phyloP scores from a whole-genome alignment of 192 early-diverging fungal genomes.

The Coemansia reversa region DNA sequence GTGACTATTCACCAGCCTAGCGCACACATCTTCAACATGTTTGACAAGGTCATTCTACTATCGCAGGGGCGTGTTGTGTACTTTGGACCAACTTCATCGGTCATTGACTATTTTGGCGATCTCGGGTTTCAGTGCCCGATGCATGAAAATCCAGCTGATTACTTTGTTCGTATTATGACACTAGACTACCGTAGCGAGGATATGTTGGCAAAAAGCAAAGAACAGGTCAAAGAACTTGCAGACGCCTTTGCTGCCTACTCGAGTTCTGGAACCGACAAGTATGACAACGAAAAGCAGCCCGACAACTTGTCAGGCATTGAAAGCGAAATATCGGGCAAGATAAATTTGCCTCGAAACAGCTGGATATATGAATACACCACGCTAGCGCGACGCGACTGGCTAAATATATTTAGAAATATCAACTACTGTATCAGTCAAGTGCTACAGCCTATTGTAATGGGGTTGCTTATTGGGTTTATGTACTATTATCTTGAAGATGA shows the following conservation, averaged over 20 bases:
- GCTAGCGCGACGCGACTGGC: conserved; percentile 55
- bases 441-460: conserved; percentile 44
- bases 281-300: conserved; percentile 9
- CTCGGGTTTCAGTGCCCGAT: conserved; percentile 64
- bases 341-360: conserved; percentile 45
- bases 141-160: conserved; percentile 74
- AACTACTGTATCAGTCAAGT: conserved; percentile 37
- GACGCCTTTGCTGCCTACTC: conserved; percentile 33
- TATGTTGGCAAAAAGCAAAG: conserved; percentile 33
- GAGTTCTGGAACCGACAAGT: background rate
- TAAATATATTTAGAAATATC: conserved; percentile 46
- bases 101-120: conserved; percentile 52
- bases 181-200: conserved; percentile 55
- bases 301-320: background rate
- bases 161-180: conserved; percentile 66
- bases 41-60: conserved; percentile 79
- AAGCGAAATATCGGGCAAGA: conserved; percentile 11
- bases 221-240: conserved; percentile 44
- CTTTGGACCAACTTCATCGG: conserved; percentile 53
- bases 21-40: conserved; percentile 75
- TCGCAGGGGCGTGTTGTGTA: conserved; percentile 65
- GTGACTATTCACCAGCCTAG: conserved; percentile 92
- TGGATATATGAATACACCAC: conserved; percentile 57
- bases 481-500: conserved; percentile 54
- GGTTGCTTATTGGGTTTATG: conserved; percentile 61